These are phyloP conservation scores for Sporothrix brasiliensis DNA, from an alignment of 2,329 filamentous ascomycete genomes.

Conservation along the genomic window DNA sequence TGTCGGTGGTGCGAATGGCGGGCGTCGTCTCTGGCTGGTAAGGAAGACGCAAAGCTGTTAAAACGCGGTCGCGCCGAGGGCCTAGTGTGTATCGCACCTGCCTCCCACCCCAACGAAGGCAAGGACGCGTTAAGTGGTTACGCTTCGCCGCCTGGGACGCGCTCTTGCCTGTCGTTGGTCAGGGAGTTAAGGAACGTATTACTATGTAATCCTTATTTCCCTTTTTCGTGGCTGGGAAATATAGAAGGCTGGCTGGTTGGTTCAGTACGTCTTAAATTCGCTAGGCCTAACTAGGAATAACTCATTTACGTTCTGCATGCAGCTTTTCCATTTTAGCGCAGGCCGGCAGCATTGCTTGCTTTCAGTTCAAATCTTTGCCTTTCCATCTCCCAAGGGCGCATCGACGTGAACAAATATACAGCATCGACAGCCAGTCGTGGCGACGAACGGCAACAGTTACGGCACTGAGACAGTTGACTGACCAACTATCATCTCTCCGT, in stretches of 20 bases:
- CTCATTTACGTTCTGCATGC: neutral
- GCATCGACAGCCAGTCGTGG: neutral
- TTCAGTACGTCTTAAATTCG: conserved; percentile 25
- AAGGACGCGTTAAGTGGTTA: conserved; percentile 37
- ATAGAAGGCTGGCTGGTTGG: conserved; percentile 15
- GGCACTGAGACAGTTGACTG: neutral
- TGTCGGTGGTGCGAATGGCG: neutral
- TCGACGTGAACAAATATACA: conserved; percentile 1
- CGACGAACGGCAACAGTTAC: neutral
- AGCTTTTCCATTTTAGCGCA: conserved; percentile 24
- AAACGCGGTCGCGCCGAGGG: conserved; percentile 34
- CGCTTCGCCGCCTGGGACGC: conserved; percentile 10
- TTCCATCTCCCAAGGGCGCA: conserved; percentile 21
- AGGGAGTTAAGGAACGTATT: neutral
- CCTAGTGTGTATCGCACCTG: conserved; percentile 2
- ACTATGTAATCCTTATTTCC: conserved; percentile 29
- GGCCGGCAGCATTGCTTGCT: conserved; percentile 14
- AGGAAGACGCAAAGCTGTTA: conserved; percentile 24
- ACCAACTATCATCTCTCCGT: neutral
- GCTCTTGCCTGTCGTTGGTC: neutral
- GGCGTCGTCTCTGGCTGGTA: neutral
- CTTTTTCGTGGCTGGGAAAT: conserved; percentile 15
- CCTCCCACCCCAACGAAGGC: neutral
- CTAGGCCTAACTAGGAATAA: conserved; percentile 24
- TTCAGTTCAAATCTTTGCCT: conserved; percentile 7